phyloP scores from a whole-genome alignment of 2,329 filamentous ascomycete genomes.

The Mollisia scopiformis region DNA sequence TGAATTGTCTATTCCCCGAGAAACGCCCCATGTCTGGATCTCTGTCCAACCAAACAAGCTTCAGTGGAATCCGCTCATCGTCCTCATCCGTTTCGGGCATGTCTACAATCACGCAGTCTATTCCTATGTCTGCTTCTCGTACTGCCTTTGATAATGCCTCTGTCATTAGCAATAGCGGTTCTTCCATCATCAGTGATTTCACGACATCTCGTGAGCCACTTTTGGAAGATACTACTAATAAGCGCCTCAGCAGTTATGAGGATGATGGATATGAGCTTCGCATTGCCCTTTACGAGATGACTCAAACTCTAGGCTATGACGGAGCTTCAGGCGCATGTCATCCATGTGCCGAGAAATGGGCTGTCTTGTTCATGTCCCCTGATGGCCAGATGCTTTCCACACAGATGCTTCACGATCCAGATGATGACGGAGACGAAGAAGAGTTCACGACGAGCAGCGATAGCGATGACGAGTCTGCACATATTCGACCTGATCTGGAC shows the following conservation, averaged over 20 bases:
- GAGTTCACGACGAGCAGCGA: constrained; percentile 65
- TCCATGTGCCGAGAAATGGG: constrained; percentile 82
- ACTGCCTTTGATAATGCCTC: constrained; percentile 66
- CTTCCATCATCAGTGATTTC: constrained; percentile 71
- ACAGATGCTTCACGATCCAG: constrained; percentile 72
- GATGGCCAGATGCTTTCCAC: constrained; percentile 72
- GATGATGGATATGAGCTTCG: constrained; percentile 69
- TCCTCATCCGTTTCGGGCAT: constrained; percentile 70
- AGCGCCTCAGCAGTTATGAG: constrained; percentile 56
- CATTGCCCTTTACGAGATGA: constrained; percentile 72
- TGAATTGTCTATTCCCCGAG: constrained; percentile 84
- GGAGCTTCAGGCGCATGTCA: constrained; percentile 70
- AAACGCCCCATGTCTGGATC: constrained; percentile 62
- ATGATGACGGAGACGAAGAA: constrained; percentile 67
- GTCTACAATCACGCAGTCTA: constrained; percentile 69
- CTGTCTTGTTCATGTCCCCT: constrained; percentile 76
- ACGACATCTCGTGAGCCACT: constrained; percentile 68
- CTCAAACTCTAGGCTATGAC: constrained; percentile 64
- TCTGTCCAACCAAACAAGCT: constrained; percentile 51
- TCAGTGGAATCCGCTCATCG: constrained; percentile 64
- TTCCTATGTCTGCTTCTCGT: constrained; percentile 61
- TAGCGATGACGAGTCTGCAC: constrained; percentile 58
- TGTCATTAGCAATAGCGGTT: constrained; percentile 72
- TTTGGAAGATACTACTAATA: constrained; percentile 56
- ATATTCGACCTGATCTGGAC: constrained; percentile 65